Conservation (phyloP, 306 rosid genomes). For the Glycine tomentella region DNA sequence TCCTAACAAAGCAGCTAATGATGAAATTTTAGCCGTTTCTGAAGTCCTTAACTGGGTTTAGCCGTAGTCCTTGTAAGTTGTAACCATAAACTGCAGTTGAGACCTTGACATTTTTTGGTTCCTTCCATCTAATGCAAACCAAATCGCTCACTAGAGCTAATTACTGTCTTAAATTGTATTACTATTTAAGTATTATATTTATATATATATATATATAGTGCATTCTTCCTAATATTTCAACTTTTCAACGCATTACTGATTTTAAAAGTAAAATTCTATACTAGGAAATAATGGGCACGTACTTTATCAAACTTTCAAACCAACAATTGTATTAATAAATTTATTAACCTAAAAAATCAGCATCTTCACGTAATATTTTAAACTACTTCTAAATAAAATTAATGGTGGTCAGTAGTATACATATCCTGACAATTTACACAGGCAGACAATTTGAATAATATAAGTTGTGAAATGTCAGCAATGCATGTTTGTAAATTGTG, state of each 20-base stretch:
- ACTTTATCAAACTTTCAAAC: conserved; percentile 29
- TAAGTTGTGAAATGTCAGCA: not conserved
- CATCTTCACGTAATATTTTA: not conserved
- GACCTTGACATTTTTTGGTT: not conserved
- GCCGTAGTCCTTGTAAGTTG: not conserved
- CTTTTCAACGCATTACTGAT: not conserved
- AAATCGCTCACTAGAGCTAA: not conserved
- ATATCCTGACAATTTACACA: not conserved
- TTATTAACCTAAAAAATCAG: not conserved
- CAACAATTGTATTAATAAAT: not conserved
- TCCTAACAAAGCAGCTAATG: not conserved
- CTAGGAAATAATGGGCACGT: not conserved
- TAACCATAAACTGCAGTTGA: conserved; percentile 14
- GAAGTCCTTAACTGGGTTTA: conserved; percentile 2
- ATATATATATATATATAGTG: no score
- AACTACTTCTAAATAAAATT: not conserved
- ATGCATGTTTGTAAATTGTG: not conserved
- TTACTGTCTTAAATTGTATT: not conserved
- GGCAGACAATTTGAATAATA: not conserved
- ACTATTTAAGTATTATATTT: not conserved
- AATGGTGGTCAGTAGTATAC: not conserved
- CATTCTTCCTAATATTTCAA: not conserved
- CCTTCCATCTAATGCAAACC: conserved; percentile 5
- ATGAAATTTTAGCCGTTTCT: not conserved
- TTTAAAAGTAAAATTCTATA: not conserved